Conservation (phyloP, 768 basidiomycete genomes). For the Mrakia blollopis region DNA sequence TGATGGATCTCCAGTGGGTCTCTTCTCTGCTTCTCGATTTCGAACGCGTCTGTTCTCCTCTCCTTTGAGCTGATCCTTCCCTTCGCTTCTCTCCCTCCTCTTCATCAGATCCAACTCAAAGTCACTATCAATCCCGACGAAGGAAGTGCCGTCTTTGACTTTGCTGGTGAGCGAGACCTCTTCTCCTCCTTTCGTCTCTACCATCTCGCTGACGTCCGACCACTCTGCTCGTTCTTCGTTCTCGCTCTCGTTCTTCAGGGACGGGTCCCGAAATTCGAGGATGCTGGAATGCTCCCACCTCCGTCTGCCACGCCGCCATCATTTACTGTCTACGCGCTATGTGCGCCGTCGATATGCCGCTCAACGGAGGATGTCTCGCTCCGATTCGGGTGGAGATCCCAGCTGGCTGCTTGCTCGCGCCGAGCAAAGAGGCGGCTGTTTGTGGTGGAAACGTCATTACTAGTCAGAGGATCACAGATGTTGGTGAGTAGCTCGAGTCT, state of each 20-base stretch:
- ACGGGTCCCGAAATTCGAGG: conserved; percentile 16
- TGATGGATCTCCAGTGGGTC: conserved; percentile 35
- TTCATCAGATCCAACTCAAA: conserved; percentile 30
- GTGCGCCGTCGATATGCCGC: conserved; percentile 20
- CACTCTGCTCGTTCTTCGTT: not conserved
- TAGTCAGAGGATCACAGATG: conserved; percentile 35
- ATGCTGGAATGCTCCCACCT: conserved; percentile 37
- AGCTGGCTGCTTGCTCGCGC: conserved; percentile 31
- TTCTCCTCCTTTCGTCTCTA: not conserved
- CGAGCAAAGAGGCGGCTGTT: conserved; percentile 33
- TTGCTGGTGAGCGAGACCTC: conserved; percentile 27
- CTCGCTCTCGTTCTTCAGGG: not conserved
- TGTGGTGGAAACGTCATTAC: conserved; percentile 35
- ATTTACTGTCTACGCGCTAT: conserved; percentile 37
- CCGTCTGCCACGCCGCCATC: conserved; percentile 34
- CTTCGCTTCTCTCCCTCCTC: not conserved
- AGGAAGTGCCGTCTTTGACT: conserved; percentile 37
- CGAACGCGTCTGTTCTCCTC: not conserved
- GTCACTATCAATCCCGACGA: conserved; percentile 34
- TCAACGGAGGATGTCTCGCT: conserved; percentile 6
- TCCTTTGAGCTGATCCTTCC: not conserved
- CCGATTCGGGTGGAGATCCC: conserved; percentile 28
- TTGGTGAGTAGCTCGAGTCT: conserved; percentile 10
- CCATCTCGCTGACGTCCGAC: not conserved
- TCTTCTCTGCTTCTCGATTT: not conserved